Base-by-base conservation (phyloP, 78 protist genomes). In the Dictyostelium capitatum region DNA sequence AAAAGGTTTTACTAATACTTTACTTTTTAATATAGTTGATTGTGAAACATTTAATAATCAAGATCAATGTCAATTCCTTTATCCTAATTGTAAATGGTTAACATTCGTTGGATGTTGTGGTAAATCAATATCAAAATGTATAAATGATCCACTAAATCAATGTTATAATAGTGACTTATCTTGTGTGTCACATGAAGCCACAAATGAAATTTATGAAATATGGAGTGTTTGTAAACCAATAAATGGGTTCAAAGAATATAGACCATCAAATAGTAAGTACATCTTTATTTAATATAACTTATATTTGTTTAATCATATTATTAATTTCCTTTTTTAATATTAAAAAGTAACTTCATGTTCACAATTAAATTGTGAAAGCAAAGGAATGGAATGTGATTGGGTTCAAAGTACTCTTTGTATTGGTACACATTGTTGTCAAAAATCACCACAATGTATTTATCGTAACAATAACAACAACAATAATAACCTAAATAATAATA, bases 51-150 rank as follows among this genome's bases (percentile, higher is more conserved):
- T 53, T 5, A 28, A 1, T 14, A 41, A 41, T 3, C 83, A 80
- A 51, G 74, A 62, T 59, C 32, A 37, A 59, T 80, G 85, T 23
- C 37, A 56, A 23, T 23, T 15, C 2, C 15, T 59, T 41, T 80
- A 43, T 28, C 85, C 85, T 43, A 37, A 41, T 41, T 80, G 85
- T 80, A 80, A 80, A 59, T 80, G 85, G 85, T 12, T 80, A 43
- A 43, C 85, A 46, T 80, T n/a, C 23, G 28, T 25, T n/a, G 72
- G 77, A 10, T 80, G 85, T 62, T 80, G 85, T 62, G 85, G 85
- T 23, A 25, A 80, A 10, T 14, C 9, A 37, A 23, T 59, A 59
- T 32, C 46, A 17, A 51, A 9, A 15, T 80, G 85, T 46, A 5
- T 62, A 41, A 43, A 28, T 59, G 85, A 80, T 80, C 74, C 75